These are phyloP conservation scores for Paxillus rubicundulus DNA, from an alignment of 768 basidiomycete species.

Conservation along the genomic window DNA sequence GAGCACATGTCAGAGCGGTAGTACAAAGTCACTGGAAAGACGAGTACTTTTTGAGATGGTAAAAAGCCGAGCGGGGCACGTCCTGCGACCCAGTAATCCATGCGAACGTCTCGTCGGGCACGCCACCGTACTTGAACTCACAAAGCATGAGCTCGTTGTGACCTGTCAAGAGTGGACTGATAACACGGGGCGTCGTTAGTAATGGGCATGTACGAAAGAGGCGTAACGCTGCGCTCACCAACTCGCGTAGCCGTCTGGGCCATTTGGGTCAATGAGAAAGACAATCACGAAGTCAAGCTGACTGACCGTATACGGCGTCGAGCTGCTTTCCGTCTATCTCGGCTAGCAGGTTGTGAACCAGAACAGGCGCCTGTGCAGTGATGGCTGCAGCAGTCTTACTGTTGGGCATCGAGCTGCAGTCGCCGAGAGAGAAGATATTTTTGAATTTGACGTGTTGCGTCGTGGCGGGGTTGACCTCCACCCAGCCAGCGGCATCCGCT, in stretches of 20 bases:
- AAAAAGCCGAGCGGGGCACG: no score
- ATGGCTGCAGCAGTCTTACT: not conserved
- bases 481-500: not conserved
- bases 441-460: not conserved
- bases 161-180: not conserved
- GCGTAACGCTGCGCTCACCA: not conserved
- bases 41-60: no score
- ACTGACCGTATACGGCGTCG: not conserved
- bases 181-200: no score
- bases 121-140: not conserved
- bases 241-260: not conserved
- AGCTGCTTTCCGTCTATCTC: not conserved
- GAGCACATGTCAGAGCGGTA: no score
- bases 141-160: not conserved
- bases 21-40: no score
- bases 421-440: not conserved
- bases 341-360: not conserved
- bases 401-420: not conserved
- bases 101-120: not conserved
- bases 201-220: no score
- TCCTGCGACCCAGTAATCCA: not conserved
- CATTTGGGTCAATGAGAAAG: no score
- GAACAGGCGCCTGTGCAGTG: not conserved
- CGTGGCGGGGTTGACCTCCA: not conserved
- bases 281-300: no score